Conservation (phyloP, 148 eudicot genomes). For the Rhododendron ovatum region DNA sequence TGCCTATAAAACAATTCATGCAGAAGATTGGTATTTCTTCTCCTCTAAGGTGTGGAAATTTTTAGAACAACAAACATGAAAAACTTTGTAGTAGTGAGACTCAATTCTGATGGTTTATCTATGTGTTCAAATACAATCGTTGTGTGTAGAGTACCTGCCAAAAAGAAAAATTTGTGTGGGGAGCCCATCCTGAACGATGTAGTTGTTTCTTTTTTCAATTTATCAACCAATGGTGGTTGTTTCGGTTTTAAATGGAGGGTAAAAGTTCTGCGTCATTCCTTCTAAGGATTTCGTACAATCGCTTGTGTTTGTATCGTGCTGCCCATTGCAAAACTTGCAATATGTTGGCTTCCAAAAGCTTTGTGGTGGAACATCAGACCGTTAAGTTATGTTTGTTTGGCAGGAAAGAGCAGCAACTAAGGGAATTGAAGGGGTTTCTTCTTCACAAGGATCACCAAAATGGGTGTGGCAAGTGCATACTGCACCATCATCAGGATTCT, state of each 20-base stretch:
- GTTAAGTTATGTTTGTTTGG: not conserved
- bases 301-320: too few species aligned
- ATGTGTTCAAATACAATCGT: too few species aligned
- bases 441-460: constrained; percentile 17
- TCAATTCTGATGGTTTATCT: not conserved
- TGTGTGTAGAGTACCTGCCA: not conserved
- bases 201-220: not conserved
- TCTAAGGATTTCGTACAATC: not conserved
- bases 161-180: not conserved
- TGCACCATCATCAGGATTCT: constrained; percentile 58
- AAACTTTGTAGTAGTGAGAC: not conserved
- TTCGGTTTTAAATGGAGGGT: not conserved
- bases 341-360: not conserved
- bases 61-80: not conserved
- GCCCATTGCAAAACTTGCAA: not conserved
- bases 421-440: constrained; percentile 19
- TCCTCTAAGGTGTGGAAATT: not conserved
- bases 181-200: not conserved
- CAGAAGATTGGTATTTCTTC: not conserved
- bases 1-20: not conserved
- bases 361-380: not conserved
- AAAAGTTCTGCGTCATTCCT: not conserved
- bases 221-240: not conserved
- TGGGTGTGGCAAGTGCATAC: constrained; percentile 37
- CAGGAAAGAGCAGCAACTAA: constrained; percentile 24